Evolutionary conservation across 768 basidiomycete genomes (phyloP), one percentile per base, ranked within the genome.

Genomic region (Mycena vitilis): DNA sequence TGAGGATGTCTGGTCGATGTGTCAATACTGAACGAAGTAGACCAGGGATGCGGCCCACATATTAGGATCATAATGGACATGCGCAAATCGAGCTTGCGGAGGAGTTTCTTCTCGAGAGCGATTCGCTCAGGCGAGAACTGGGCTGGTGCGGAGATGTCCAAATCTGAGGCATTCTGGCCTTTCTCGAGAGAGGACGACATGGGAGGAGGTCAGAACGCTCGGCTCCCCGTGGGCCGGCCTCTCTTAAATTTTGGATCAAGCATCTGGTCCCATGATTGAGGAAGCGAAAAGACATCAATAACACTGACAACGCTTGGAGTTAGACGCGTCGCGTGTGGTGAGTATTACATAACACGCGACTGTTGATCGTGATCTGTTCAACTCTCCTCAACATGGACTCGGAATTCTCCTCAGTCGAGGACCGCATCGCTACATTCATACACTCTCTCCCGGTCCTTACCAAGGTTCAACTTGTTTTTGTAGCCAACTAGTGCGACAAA

Each of bases 71-170:
- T 71, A 55, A 88, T 84, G 51, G 83, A 82, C 86, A 89, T 87
- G 34, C 87, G 81, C 44, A 84, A 66, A 72, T 90, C 88, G 53
- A 91, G 69, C 74, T 90, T 90, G 71, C 80, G 75, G 58, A 89
- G 72, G 16, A 91, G 79, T 69, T 81, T 86, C 70, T 79, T 83
- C 77, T 90, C 89, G 20, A 90, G 78, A 40, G 49, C 76, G 69
- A 75, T 80, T 57, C 88, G 82, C 23, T 72, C 67, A 2, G 64
- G 71, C 18, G 71, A 69, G 57, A 54, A 54, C 60, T 53, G 36
- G 18, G 53, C 37, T 4, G 38, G 44, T 15, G 10, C 5, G 4
- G 62, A 18, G 34, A 60, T 12, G 11, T 49, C 22, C 9, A 49
- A 47, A n/a, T 65, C 67, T n/a, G 63, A 63, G 18, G 13, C 52